Base-by-base conservation (phyloP, 2,329 filamentous ascomycete species). In the Pyrenophora graminea region DNA sequence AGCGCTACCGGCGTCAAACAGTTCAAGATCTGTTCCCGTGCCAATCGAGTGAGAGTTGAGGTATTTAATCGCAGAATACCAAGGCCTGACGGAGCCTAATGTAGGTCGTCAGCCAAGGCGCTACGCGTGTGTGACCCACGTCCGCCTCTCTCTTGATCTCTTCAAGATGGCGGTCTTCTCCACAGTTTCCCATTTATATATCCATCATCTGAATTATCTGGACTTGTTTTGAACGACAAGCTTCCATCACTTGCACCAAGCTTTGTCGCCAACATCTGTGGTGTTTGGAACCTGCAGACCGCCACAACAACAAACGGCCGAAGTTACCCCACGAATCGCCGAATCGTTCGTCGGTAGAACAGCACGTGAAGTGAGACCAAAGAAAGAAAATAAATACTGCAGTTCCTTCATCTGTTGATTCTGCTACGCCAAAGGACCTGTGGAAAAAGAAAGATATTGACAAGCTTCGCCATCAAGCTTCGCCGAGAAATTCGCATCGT, bases 31-130 rank as follows among this genome's bases (percentile, higher is more conserved):
- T 21, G 17, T 33, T 51, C 30, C 21, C 36, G 37, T 31, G 30
- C 23, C 27, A 37, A 31, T 15, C 15, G 34, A 37, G 30, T 33
- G 15, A 42, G 33, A 19, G 27, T 34, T 48, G 44, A 33, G 50
- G 50, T 49, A 31, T 49, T 49, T 45, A 49, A 49, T 17, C 13
- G 33, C 39, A 38, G 19, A 23, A 37, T 23, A 39, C 46, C 36
- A 45, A 46, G 53, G 38, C 37, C 40, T 45, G 9, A 19, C 33
- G 19, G 23, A 44, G 43, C 31, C 48, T 53, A 39, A 34, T 27
- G 30, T 25, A 51, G 45, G 43, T 46, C 36, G 40, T 53, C 27
- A 44, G 56, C 56, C 56, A 58, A 58, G 56, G 39, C 53, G 50
- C 53, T 55, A 50, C 39, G 19, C 34, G 13, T 7, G 23, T 33